phyloP scores from a whole-genome alignment of 2,329 filamentous ascomycete genomes.

The Paecilomyces sp. region DNA sequence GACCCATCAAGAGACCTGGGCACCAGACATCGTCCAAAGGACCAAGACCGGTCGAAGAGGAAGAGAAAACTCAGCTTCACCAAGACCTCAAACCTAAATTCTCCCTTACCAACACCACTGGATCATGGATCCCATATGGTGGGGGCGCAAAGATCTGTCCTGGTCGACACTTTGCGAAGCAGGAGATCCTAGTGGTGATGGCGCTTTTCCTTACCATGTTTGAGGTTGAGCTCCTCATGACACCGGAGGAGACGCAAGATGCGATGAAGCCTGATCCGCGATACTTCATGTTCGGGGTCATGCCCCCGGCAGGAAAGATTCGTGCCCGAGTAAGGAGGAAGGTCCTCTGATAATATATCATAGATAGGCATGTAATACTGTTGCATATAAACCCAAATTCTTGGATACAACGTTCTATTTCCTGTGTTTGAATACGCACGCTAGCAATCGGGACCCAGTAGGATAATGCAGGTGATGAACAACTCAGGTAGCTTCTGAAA shows the following conservation, averaged over 20 bases:
- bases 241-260: not conserved
- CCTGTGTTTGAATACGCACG: no score
- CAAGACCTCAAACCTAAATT: constrained; percentile 1
- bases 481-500: no score
- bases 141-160: constrained; percentile 31
- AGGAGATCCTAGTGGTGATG: constrained; percentile 29
- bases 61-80: not conserved
- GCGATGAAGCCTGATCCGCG: not conserved
- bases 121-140: constrained; percentile 23
- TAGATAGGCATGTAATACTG: no score
- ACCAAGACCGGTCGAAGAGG: not conserved
- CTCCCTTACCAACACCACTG: constrained; percentile 7
- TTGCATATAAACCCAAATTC: no score
- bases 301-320: not conserved
- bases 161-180: constrained; percentile 35
- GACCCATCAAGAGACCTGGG: not conserved
- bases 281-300: not conserved
- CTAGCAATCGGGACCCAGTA: no score
- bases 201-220: constrained; percentile 9
- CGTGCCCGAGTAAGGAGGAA: not conserved
- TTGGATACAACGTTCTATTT: no score
- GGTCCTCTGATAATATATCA: no score
- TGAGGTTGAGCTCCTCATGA: not conserved
- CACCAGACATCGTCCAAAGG: constrained; percentile 2
- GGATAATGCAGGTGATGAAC: no score